Evolutionary conservation across 1,284 basidiomycete species (phyloP).

Genomic region (Thecaphora frezii): DNA sequence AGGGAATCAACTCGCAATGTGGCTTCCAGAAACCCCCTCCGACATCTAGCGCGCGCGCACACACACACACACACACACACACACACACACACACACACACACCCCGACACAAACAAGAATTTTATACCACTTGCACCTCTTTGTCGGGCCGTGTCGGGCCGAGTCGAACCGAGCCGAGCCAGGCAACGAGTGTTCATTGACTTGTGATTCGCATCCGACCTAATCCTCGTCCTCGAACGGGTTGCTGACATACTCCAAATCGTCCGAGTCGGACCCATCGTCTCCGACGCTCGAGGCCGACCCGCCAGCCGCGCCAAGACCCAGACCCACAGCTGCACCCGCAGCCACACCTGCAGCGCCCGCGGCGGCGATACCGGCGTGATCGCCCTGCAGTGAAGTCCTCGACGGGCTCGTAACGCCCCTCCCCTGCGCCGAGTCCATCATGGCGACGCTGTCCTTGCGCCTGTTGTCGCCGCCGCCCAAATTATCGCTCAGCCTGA

Average conservation of each 20-base stretch:
- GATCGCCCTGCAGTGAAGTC: not conserved
- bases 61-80: too few relatives aligned
- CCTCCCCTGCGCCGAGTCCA: slow-evolving; percentile 32
- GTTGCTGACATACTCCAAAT: slow-evolving; percentile 49
- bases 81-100: too few relatives aligned
- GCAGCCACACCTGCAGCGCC: slow-evolving; percentile 3
- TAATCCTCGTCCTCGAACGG: slow-evolving; percentile 52
- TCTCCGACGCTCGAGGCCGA: slow-evolving; percentile 7
- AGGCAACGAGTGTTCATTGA: too few relatives aligned
- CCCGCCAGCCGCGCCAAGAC: slow-evolving; percentile 3
- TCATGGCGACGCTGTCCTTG: slow-evolving; percentile 23
- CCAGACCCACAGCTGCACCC: slow-evolving; percentile 4
- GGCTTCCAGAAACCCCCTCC: too few relatives aligned
- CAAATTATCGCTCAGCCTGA: slow-evolving; percentile 33
- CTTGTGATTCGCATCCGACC: too few relatives aligned
- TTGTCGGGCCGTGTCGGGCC: too few relatives aligned
- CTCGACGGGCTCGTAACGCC: slow-evolving; percentile 23
- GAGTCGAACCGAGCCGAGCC: too few relatives aligned
- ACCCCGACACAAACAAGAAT: too few relatives aligned
- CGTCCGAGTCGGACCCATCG: slow-evolving; percentile 35
- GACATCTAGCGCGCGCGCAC: too few relatives aligned
- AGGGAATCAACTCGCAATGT: too few relatives aligned
- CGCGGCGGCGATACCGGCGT: not conserved
- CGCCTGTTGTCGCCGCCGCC: slow-evolving; percentile 1
- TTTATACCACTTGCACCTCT: too few relatives aligned